These are phyloP conservation scores for Tetrahymena elliotti DNA, from an alignment of 73 alveolate species.

Conservation along the genomic window DNA sequence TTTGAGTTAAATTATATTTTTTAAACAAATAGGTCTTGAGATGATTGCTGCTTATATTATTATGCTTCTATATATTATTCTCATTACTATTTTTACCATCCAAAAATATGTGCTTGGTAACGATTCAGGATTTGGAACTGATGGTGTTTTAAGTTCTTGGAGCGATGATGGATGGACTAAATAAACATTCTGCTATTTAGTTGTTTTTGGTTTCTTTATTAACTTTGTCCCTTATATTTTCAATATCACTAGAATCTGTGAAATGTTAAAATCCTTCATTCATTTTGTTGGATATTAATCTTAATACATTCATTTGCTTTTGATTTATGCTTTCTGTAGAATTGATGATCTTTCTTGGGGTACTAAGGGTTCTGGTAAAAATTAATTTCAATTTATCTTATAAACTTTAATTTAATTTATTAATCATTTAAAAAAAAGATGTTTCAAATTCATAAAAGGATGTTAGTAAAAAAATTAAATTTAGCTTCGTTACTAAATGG, in stretches of 20 bases:
- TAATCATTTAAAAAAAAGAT: no score
- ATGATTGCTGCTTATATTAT: not conserved
- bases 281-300: conserved; percentile 28
- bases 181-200: not conserved
- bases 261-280: not conserved
- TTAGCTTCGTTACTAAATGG: not conserved
- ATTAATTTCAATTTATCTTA: not conserved
- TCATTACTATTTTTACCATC: not conserved
- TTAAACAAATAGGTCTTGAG: not conserved
- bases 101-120: not conserved
- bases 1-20: not conserved
- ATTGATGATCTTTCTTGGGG: conserved; percentile 47
- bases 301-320: conserved; percentile 23
- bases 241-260: not conserved
- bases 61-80: not conserved
- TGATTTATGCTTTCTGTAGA: conserved; percentile 34
- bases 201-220: not conserved
- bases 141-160: not conserved
- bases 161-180: not conserved
- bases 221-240: not conserved
- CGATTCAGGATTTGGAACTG: not conserved
- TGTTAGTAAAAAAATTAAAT: not conserved
- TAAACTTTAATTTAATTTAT: no score
- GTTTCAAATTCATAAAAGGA: not conserved
- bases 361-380: conserved; percentile 22